Conservation (phyloP, 2,329 filamentous ascomycete genomes). For the Pseudomassariella vexata region DNA sequence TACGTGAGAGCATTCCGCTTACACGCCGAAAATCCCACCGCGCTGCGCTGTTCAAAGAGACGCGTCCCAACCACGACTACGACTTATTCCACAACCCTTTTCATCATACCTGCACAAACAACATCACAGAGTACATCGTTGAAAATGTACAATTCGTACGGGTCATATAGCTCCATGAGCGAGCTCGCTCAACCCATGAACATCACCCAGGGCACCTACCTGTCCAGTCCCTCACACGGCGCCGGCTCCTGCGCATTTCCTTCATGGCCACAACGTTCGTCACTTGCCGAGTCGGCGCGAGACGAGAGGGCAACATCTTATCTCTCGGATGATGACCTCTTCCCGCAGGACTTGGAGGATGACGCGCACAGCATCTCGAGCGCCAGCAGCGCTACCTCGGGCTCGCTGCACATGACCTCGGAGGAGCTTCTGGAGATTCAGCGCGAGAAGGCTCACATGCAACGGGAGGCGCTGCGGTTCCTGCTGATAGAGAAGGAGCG, state of each 20-base stretch:
- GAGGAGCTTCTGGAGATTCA: slow-evolving; percentile 45
- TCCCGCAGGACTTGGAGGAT: slow-evolving; percentile 43
- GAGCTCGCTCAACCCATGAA: slow-evolving; percentile 24
- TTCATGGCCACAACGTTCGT: slow-evolving; percentile 34
- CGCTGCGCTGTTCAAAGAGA: background rate
- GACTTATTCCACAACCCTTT: no score
- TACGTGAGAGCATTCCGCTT: background rate
- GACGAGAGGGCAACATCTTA: slow-evolving; percentile 45
- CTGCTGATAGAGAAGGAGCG: slow-evolving; percentile 50
- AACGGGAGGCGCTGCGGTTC: slow-evolving; percentile 47
- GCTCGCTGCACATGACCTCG: slow-evolving; percentile 36
- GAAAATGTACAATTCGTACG: slow-evolving; percentile 27
- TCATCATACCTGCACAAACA: background rate
- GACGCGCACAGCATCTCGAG: slow-evolving; percentile 40
- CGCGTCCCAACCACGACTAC: background rate
- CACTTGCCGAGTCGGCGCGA: slow-evolving; percentile 20
- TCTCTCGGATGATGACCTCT: slow-evolving; percentile 60
- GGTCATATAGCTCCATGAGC: slow-evolving; percentile 30
- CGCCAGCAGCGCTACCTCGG: slow-evolving; percentile 35
- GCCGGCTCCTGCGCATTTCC: slow-evolving; percentile 34
- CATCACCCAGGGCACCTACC: slow-evolving; percentile 23
- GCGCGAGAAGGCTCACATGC: slow-evolving; percentile 42
- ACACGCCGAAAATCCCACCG: slow-evolving; percentile 2
- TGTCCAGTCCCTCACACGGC: slow-evolving; percentile 19
- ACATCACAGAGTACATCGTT: slow-evolving; percentile 1